Evolutionary conservation across 225 moss, liverwort and hornwort species (phyloP).

Genomic region (Polytrichum formosum): DNA sequence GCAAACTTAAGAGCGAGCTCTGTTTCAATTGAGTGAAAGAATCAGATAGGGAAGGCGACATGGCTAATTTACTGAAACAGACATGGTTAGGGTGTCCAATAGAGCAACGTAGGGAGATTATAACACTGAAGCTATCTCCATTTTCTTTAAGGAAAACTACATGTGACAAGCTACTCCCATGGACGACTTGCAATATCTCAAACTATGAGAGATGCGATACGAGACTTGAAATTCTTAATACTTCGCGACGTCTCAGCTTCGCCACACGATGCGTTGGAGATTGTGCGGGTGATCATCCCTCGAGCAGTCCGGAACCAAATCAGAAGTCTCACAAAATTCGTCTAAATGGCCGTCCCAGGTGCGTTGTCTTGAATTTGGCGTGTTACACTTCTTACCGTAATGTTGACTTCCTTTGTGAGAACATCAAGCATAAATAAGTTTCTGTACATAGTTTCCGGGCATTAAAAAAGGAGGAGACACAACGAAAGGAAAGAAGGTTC

Average conservation of each 20-base stretch:
- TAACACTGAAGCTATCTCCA: conserved; percentile 12
- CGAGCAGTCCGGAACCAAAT: conserved; percentile 27
- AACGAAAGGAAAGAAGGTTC: no score
- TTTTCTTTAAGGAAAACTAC: not conserved
- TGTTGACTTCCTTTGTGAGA: no score
- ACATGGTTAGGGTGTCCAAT: conserved; percentile 19
- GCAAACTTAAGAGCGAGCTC: not conserved
- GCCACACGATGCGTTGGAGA: conserved; percentile 30
- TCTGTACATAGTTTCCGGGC: no score
- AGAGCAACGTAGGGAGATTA: conserved; percentile 16
- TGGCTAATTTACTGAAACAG: conserved; percentile 35
- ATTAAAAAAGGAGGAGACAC: no score
- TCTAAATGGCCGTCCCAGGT: conserved; percentile 25
- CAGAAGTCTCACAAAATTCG: conserved; percentile 16
- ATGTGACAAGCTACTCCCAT: conserved; percentile 13
- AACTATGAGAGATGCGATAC: conserved; percentile 17
- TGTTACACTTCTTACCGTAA: no score
- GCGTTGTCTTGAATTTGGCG: conserved; percentile 13
- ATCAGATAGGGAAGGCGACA: conserved; percentile 12
- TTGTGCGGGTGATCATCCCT: conserved; percentile 23
- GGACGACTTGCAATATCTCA: conserved; percentile 16
- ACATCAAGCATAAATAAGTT: no score
- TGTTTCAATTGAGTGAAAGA: not conserved
- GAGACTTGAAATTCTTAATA: conserved; percentile 11
- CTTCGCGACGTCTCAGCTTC: conserved; percentile 20